Conservation (phyloP, 2,329 filamentous ascomycete genomes). For the Penicillium sp. region DNA sequence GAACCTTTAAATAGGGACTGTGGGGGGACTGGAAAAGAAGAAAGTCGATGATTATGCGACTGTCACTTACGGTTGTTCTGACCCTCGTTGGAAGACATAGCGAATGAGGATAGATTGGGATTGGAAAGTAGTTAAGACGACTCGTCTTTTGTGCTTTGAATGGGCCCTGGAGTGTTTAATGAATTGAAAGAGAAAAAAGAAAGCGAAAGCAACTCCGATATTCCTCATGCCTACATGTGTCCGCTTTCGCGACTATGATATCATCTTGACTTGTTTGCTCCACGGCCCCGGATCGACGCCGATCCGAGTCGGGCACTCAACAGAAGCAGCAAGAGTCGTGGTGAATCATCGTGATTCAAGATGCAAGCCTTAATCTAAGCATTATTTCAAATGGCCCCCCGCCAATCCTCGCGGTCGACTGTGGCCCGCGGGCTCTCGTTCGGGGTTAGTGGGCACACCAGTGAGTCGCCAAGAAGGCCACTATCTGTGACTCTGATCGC, state of each 20-base stretch:
- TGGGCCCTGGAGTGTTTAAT: not conserved
- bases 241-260: conserved; percentile 3
- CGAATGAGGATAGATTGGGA: not conserved
- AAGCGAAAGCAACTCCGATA: not conserved
- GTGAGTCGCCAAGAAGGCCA: not conserved
- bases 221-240: not conserved
- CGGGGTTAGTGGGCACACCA: not conserved
- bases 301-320: too few species aligned
- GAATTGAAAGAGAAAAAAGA: not conserved
- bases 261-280: not conserved
- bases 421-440: not conserved
- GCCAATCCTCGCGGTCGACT: not conserved
- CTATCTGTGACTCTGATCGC: not conserved
- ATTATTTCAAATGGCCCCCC: not conserved
- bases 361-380: not conserved
- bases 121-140: not conserved
- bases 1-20: not conserved
- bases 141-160: not conserved
- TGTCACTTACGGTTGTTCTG: conserved; percentile 10
- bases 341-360: not conserved
- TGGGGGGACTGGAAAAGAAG: not conserved
- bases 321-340: not conserved
- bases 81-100: conserved; percentile 12
- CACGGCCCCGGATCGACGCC: not conserved
- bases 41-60: not conserved